phyloP scores from a whole-genome alignment of 176 grass and related monocot species.

The Elaeis guineensis region DNA sequence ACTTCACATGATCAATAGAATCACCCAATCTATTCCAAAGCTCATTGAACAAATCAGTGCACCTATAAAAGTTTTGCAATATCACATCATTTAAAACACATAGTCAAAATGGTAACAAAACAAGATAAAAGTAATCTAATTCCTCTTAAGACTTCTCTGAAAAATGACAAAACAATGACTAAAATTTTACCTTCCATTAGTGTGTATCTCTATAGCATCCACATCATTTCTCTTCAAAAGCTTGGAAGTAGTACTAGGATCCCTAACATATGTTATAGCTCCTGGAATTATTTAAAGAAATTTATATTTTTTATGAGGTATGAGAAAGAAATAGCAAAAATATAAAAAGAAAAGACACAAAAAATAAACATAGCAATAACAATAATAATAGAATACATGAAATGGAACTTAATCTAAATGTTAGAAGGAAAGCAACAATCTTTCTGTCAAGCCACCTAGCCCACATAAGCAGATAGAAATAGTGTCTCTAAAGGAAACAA shows the following conservation, averaged over 20 bases:
- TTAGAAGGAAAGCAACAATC: too few species aligned
- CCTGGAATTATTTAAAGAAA: slow-evolving; percentile 60
- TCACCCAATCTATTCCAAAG: slow-evolving; percentile 63
- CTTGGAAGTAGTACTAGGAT: slow-evolving; percentile 55
- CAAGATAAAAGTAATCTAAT: too few species aligned
- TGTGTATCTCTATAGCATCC: slow-evolving; percentile 93
- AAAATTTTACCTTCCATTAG: slow-evolving; percentile 58
- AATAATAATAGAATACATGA: too few species aligned
- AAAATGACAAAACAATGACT: background rate
- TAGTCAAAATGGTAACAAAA: too few species aligned
- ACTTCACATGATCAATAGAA: slow-evolving; percentile 53
- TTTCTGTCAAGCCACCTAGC: too few species aligned
- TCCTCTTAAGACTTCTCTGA: too few species aligned
- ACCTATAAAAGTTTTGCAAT: slow-evolving; percentile 37
- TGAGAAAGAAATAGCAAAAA: slow-evolving; percentile 6
- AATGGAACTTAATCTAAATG: too few species aligned
- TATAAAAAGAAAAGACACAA: background rate
- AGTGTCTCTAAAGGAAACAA: background rate
- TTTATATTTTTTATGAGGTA: slow-evolving; percentile 34
- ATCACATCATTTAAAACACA: background rate
- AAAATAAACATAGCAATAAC: background rate
- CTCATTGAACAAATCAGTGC: slow-evolving; percentile 56
- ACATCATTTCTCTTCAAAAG: slow-evolving; percentile 73
- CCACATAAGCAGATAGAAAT: background rate
- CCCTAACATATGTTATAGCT: slow-evolving; percentile 62